Evolutionary conservation across 768 basidiomycete species (phyloP), one percentile per base, ranked within the genome.

Genomic region (Lentinula lateritia): DNA sequence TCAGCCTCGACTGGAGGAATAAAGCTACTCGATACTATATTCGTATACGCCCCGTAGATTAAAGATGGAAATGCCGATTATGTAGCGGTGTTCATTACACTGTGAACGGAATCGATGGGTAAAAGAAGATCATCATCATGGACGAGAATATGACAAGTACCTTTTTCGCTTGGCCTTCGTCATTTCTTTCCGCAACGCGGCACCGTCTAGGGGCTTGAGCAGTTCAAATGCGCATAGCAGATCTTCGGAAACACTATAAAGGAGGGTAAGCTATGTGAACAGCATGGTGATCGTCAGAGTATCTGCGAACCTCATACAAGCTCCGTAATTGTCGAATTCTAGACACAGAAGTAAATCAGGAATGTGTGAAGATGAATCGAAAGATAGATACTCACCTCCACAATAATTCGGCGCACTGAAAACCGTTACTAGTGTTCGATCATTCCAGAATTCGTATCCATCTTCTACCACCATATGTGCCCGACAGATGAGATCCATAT

Each of bases 381-480:
- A 64, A 41, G 52, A 52, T 34, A 58, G 18, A 54, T 20, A 81
- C 91, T 75, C 67, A 96, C 95, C 93, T 74, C 93, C 93, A 70
- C 93, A 95, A 68, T 94, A 95, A 69, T 97, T 97, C 20, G 97
- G 97, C 52, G 97, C 97, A 67, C 94, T 96, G 76, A 99, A 99
- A 60, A 99, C 95, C 0, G 97, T 99, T 58, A 99, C 97, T 66
- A 99, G 76, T 52, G 97, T 98, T 66, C 97, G 85, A 69, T 99
- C 97, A 68, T 98, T 98, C 93, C 97, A 99, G 71, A 99, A 99
- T 78, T 99, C 97, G 71, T 98, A 98, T 7, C 96, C 96, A 70
- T 95, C 93, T 73, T 99, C 97, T 64, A 99, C 97, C 50, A 99
- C 97, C 97, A 98, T 98, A 76, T 99, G 97, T 54, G 97, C 97